phyloP scores from a whole-genome alignment of 805 yeast species.

The Candida maltosa region DNA sequence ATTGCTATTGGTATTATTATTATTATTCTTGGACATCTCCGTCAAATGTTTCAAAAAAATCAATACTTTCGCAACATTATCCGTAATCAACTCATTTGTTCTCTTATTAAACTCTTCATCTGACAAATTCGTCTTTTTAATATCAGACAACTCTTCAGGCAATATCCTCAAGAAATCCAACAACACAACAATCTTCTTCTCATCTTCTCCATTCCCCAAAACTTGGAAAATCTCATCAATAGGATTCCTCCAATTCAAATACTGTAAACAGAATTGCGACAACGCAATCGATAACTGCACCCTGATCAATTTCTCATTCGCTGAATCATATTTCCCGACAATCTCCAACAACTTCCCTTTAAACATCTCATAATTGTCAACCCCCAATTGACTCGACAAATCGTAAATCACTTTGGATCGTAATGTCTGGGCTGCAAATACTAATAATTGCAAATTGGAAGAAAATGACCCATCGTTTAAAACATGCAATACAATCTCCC shows the following conservation, averaged over 20 bases:
- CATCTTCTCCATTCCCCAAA: conserved; percentile 37
- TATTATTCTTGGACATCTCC: conserved; percentile 8
- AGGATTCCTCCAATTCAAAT: conserved; percentile 67
- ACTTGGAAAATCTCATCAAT: conserved; percentile 59
- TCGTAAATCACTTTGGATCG: conserved; percentile 84
- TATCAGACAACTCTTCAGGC: conserved; percentile 87
- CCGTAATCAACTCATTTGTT: conserved; percentile 57
- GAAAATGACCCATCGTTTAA: conserved; percentile 40
- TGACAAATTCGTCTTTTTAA: conserved; percentile 71
- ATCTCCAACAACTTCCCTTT: conserved; percentile 65
- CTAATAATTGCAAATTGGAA: conserved; percentile 51
- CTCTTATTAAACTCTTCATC: conserved; percentile 76
- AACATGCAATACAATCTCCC: conserved; percentile 65
- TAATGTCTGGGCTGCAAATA: conserved; percentile 90
- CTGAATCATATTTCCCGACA: conserved; percentile 41
- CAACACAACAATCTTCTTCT: conserved; percentile 40
- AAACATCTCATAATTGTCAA: conserved; percentile 52
- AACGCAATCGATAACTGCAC: conserved; percentile 81
- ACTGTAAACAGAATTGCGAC: conserved; percentile 80
- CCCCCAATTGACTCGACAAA: conserved; percentile 65
- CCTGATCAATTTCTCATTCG: conserved; percentile 54
- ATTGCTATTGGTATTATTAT: conserved; percentile 9
- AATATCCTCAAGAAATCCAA: conserved; percentile 80
- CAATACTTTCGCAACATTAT: conserved; percentile 68
- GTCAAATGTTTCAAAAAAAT: conserved; percentile 53